Base-by-base conservation (phyloP, 305 asterid genomes). In the Fraxinus xanthoxyloides region DNA sequence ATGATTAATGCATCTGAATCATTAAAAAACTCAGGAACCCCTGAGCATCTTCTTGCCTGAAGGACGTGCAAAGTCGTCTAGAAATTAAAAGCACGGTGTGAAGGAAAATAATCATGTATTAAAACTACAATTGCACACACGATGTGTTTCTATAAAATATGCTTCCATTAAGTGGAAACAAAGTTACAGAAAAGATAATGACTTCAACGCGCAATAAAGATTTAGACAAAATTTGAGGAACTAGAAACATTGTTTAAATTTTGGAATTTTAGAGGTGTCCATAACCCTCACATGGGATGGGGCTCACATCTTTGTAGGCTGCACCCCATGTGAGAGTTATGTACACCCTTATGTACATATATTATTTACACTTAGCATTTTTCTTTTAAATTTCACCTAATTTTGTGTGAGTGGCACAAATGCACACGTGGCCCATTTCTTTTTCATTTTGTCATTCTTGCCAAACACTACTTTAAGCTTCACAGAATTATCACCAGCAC, bases 1-100 rank as follows among this genome's bases (percentile, higher is more conserved):
- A 84, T 93, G 98, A n/a, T n/a, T n/a, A n/a, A n/a, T n/a, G n/a
- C 98, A 93, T 91, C 88, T 92, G 98, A 88, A 91, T 91, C 97
- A 93, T 92, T 84, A 93, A 86, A 85, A 91, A 93, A 84, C 98
- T 92, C 51, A 93, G 88, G 87, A 93, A 93, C 89, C 92, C 98
- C 86, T 93, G 98, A 59, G 97, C 98, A 90, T 93, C 97, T 88
- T 93, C 98, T 88, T 93, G 97, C 88, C 98, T 93, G 91, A 59
- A 86, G 87, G 78, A 6, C 84, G 80, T 75, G 86, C 81, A 83
- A 77, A 77, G 31, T 30, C 80, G 85, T 76, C 82, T 6, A 80
- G 19, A 78, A 75, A 81, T 54, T 65, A 77, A 69, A 51, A 10
- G 78, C 78, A 59, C 72, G 9, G 56, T 79, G 59, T 56, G 48